Conservation (phyloP, 768 basidiomycete species). For the Lactifluus subvellereus region DNA sequence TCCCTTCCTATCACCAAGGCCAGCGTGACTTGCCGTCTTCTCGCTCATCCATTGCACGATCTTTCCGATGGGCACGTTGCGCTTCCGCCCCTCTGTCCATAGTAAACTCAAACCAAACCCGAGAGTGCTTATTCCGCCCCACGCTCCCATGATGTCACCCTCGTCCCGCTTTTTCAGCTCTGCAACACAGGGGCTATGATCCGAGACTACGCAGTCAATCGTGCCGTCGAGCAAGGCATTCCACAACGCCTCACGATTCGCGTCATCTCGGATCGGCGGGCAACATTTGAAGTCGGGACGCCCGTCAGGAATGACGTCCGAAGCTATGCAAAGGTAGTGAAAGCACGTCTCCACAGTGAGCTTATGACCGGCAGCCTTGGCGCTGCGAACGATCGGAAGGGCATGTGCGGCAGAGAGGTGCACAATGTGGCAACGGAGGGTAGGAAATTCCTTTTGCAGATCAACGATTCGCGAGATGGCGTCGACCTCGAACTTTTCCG, state of each 20-base stretch:
- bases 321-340: slow-evolving; percentile 83
- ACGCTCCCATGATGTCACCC: slow-evolving; percentile 82
- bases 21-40: slow-evolving; percentile 74
- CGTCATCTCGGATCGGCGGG: slow-evolving; percentile 76
- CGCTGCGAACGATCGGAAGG: slow-evolving; percentile 67
- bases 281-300: slow-evolving; percentile 93
- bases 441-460: slow-evolving; percentile 56
- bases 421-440: slow-evolving; percentile 85
- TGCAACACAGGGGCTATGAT: slow-evolving; percentile 87
- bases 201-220: slow-evolving; percentile 92
- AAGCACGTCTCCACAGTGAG: slow-evolving; percentile 97
- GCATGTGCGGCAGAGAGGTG: slow-evolving; percentile 87
- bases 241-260: slow-evolving; percentile 76
- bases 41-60: slow-evolving; percentile 72
- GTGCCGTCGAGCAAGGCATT: slow-evolving; percentile 71
- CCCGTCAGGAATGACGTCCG: slow-evolving; percentile 67
- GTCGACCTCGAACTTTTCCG: slow-evolving; percentile 68
- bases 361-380: slow-evolving; percentile 55
- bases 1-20: slow-evolving; percentile 67
- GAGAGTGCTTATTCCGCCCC: slow-evolving; percentile 92
- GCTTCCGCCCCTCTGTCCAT: slow-evolving; percentile 75
- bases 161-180: slow-evolving; percentile 73
- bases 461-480: slow-evolving; percentile 75
- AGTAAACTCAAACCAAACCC: slow-evolving; percentile 85
- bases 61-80: slow-evolving; percentile 50